Evolutionary conservation across 805 yeast species (phyloP), one percentile per base, ranked within the genome.

Genomic region (Candida dajiaensis): DNA sequence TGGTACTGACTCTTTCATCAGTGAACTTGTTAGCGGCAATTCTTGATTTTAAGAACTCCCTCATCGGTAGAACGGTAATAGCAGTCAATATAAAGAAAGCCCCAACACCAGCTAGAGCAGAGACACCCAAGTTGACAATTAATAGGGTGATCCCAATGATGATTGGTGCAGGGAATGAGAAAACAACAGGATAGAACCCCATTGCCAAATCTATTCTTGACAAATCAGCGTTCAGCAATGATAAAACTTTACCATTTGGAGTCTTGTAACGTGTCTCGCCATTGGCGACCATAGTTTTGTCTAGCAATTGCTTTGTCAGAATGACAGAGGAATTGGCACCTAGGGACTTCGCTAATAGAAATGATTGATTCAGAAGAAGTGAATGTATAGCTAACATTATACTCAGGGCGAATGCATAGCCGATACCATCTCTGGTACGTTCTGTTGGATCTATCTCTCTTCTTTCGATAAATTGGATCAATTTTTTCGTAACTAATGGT

Each of bases 191-290:
- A 54, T 78, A 78, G 55, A 80, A 81, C 1, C 75, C 75, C n/a
- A 79, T 55, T 6, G 88, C 87, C 53, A 83, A 72, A 62, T 85
- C 95, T 35, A 89, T 72, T 55, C 95, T 77, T 12, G 88, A 75
- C 33, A 87, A 68, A 62, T 89, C 96, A 2, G 94, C 82, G 33
- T 92, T 85, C 66, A 88, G 73, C 61, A 86, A 67, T 4, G 89
- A 79, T 13, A 94, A 83, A 42, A 89, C 73, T 48, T 74, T 77
- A 40, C 90, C 83, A 19, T 77, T 71, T 1, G 95, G 80, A 57
- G 67, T 85, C 50, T 72, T 68, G 54, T 74, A 75, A 43, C 73
- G 74, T 3, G 90, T 73, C 41, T 70, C 69, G 13, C 78, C 74
- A 47, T 78, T 76, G 15, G 86, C 69, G 43, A 61, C 69, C 52